Conservation (phyloP, 2,329 filamentous ascomycete species). For the Pezicula neosporulosa region DNA sequence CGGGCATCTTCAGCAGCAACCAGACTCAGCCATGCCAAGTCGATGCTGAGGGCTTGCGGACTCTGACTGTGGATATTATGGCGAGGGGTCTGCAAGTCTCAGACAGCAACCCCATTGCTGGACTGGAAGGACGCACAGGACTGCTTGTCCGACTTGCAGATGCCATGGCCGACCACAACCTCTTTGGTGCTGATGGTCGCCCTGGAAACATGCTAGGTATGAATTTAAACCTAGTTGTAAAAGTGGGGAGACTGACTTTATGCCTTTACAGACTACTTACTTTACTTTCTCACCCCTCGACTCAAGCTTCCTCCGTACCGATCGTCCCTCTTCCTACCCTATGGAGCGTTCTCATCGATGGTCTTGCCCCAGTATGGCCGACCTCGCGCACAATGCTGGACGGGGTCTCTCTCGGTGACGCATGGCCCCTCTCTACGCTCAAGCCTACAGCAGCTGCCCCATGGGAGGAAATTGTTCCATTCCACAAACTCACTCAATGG, state of each 20-base stretch:
- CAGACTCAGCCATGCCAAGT: conserved; percentile 81
- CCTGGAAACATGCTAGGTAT: conserved; percentile 93
- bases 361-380: conserved; percentile 86
- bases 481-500: conserved; percentile 95
- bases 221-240: not conserved
- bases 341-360: conserved; percentile 88
- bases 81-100: conserved; percentile 82
- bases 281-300: conserved; percentile 91
- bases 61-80: conserved; percentile 70
- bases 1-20: conserved; percentile 83
- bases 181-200: conserved; percentile 79
- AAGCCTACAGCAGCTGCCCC: conserved; percentile 44
- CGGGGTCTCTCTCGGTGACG: conserved; percentile 83
- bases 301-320: conserved; percentile 82
- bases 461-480: conserved; percentile 82
- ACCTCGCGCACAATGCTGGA: conserved; percentile 81
- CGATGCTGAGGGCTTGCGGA: conserved; percentile 75
- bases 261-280: conserved; percentile 71
- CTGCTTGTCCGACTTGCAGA: conserved; percentile 72
- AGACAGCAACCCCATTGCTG: conserved; percentile 76
- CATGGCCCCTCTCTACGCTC: conserved; percentile 85
- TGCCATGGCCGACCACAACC: conserved; percentile 74
- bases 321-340: conserved; percentile 84
- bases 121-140: conserved; percentile 78
- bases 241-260: conserved; percentile 17